Conservation (phyloP, 2,329 filamentous ascomycete genomes). For the Diplodia mutila region DNA sequence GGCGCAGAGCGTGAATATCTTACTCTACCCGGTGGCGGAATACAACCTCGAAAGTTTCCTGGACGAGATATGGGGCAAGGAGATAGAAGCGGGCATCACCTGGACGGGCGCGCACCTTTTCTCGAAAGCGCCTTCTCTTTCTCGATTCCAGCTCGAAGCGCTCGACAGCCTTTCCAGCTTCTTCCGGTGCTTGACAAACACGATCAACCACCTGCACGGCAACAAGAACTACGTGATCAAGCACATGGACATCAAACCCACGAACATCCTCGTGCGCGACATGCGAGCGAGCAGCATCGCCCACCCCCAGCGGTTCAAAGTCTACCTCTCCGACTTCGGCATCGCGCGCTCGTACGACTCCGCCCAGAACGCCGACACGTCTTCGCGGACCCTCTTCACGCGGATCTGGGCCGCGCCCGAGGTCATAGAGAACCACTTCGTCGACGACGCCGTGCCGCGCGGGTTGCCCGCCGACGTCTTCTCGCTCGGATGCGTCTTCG, state of each 20-base stretch:
- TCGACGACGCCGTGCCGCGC: slow-evolving; percentile 25
- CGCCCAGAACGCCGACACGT: slow-evolving; percentile 32
- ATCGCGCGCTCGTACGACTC: slow-evolving; percentile 30
- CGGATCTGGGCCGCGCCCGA: slow-evolving; percentile 43
- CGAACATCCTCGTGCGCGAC: slow-evolving; percentile 30
- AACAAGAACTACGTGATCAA: slow-evolving; percentile 22
- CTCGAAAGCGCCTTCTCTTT: not conserved
- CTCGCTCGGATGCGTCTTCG: slow-evolving; percentile 34
- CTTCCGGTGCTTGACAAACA: not conserved
- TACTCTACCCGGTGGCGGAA: not conserved
- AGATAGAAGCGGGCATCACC: not conserved
- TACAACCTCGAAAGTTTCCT: not conserved
- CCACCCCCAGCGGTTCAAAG: not conserved
- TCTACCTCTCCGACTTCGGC: not conserved
- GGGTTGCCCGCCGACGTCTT: slow-evolving; percentile 38
- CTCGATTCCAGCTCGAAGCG: not conserved
- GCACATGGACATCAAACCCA: slow-evolving; percentile 34
- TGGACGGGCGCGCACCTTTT: not conserved
- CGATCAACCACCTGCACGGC: not conserved
- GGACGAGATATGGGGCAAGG: not conserved
- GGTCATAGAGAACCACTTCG: slow-evolving; percentile 30
- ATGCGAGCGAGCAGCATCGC: not conserved
- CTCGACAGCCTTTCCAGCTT: not conserved
- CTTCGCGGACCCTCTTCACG: slow-evolving; percentile 32
- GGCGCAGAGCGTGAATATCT: not conserved